Conservation (phyloP, 1,284 basidiomycete genomes). For the Sporisorium exsertum region DNA sequence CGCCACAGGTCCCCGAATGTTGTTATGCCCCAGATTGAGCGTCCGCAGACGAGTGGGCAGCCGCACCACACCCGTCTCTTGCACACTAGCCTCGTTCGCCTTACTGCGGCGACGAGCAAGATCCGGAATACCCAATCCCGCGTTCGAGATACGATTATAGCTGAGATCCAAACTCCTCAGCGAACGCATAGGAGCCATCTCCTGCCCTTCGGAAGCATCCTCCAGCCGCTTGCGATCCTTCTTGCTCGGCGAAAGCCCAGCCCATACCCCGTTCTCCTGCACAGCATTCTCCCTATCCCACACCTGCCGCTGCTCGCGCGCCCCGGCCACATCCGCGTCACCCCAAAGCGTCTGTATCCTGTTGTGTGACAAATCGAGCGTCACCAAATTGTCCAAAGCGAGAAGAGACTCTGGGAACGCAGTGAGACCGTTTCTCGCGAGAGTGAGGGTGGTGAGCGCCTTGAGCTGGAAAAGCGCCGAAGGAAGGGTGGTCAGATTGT, state of each 20-base stretch:
- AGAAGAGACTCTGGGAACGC: slow-evolving; percentile 51
- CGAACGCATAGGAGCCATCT: slow-evolving; percentile 34
- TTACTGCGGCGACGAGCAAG: slow-evolving; percentile 34
- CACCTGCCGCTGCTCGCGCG: slow-evolving; percentile 29
- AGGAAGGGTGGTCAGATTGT: slow-evolving; percentile 53
- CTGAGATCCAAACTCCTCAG: slow-evolving; percentile 55
- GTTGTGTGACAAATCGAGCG: slow-evolving; percentile 64
- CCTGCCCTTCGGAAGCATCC: background rate
- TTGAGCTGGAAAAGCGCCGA: slow-evolving; percentile 44
- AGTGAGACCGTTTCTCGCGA: slow-evolving; percentile 57
- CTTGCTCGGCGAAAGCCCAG: slow-evolving; percentile 49
- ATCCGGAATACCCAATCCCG: slow-evolving; percentile 43
- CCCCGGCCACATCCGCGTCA: slow-evolving; percentile 23
- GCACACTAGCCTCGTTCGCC: background rate
- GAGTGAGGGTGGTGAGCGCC: slow-evolving; percentile 54
- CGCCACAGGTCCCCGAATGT: slow-evolving; percentile 56
- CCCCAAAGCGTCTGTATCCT: slow-evolving; percentile 56
- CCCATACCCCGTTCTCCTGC: slow-evolving; percentile 57
- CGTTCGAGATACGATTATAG: slow-evolving; percentile 56
- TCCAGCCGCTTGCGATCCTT: slow-evolving; percentile 30
- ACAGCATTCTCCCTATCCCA: slow-evolving; percentile 49
- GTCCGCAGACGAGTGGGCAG: slow-evolving; percentile 49
- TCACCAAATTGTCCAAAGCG: slow-evolving; percentile 53
- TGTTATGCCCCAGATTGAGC: slow-evolving; percentile 57
- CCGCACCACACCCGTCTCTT: slow-evolving; percentile 7